Base-by-base conservation (phyloP, 2,329 filamentous ascomycete species). In the Trichoderma koningii region DNA sequence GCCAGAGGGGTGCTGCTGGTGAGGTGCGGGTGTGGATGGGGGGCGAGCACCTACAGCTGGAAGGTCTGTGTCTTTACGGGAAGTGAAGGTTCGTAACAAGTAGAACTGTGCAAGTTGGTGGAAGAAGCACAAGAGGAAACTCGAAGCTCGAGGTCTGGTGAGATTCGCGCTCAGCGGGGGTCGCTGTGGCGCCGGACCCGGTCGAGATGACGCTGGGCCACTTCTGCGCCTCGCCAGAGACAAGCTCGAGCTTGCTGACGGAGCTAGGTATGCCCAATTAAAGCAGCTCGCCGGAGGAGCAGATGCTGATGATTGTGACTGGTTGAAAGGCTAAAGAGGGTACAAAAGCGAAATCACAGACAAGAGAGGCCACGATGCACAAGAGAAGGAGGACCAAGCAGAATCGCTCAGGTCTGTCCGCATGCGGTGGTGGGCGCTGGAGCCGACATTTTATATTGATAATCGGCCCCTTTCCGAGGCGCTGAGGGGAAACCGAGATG, bases 171-270 rank as follows among this genome's bases (percentile, higher is more conserved):
- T 12, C 21, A 44, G 45, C 17, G n/a, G 59, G 59, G 50, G 59
- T 50, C 26, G 23, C 3, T 63, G 42, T 47, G 50, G 59, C 59
- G 50, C 59, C 59, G 59, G 59, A 63, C 59, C 59, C 50, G 59
- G 59, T 55, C 47, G 50, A 62, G 59, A 62, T 62, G 59, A 62
- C 59, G 59, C 42, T 34, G 50, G 28, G 28, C 50, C 19, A 17
- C 26, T 28, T 10, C 59, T 63, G 59, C 59, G 50, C 59, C 59
- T 63, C 59, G 55, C 9, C 19, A 19, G 41, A 63, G 10, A 38
- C 2, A 10, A 63, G 50, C 50, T 63, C 23, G 59, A 55, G 59
- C 59, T 63, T 61, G 42, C 57, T 51, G 41, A 63, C 21, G 59
- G 59, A 55, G 50, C 59, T 53, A 45, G 38, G 26, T 45, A 55